Evolutionary conservation across 495 filamentous ascomycete genomes (phyloP).

Genomic region (Aspergillus sparsus): DNA sequence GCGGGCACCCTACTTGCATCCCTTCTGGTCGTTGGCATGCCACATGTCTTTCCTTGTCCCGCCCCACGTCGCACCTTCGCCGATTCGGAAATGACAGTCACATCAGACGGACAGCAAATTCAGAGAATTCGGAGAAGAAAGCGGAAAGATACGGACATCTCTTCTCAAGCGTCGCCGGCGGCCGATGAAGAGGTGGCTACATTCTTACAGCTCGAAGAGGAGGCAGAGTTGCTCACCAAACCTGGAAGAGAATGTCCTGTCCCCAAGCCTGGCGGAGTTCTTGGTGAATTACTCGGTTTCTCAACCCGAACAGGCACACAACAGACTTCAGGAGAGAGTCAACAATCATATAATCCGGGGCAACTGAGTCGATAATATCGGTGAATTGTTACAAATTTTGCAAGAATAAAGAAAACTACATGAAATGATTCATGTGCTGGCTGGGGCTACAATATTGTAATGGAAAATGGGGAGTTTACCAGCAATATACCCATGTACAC

Average conservation of each 20-base stretch:
- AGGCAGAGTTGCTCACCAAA: slow-evolving; percentile 40
- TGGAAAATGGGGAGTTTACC: slow-evolving; percentile 4
- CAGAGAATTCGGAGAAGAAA: slow-evolving; percentile 37
- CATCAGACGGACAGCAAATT: slow-evolving; percentile 49
- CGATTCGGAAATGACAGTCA: slow-evolving; percentile 62
- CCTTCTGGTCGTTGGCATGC: slow-evolving; percentile 87
- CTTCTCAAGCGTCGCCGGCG: slow-evolving; percentile 24
- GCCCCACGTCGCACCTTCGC: slow-evolving; percentile 73
- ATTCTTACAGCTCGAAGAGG: slow-evolving; percentile 49
- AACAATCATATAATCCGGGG: slow-evolving; percentile 8
- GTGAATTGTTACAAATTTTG: neutral
- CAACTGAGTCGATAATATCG: neutral
- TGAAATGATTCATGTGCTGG: neutral
- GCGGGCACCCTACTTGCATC: slow-evolving; percentile 88
- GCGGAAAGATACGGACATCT: slow-evolving; percentile 34
- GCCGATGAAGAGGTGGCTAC: slow-evolving; percentile 48
- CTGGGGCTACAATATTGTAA: neutral
- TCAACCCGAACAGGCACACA: slow-evolving; percentile 14
- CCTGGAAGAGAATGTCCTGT: slow-evolving; percentile 67
- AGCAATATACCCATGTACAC: slow-evolving; percentile 32
- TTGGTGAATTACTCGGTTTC: slow-evolving; percentile 76
- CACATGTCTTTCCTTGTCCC: slow-evolving; percentile 92
- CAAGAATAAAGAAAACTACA: neutral
- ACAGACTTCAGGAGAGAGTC: slow-evolving; percentile 7
- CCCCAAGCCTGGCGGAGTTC: slow-evolving; percentile 74